phyloP scores from a whole-genome alignment of 345 rosid genomes.

The Fremontodendron californicum region DNA sequence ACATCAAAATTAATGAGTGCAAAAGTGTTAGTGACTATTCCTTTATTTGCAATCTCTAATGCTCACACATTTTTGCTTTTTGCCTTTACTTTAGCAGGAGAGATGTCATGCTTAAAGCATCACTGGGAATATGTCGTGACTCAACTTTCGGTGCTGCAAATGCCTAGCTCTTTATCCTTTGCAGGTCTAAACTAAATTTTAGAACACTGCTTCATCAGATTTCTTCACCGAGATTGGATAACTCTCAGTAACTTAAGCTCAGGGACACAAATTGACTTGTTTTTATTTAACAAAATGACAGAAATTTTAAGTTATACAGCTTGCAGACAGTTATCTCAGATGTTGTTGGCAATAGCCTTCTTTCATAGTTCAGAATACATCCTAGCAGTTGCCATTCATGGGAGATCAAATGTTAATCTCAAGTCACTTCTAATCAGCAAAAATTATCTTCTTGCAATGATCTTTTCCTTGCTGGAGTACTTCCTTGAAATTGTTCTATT shows the following conservation, averaged over 20 bases:
- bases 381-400: constrained; percentile 48
- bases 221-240: not conserved
- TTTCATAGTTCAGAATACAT: constrained; percentile 62
- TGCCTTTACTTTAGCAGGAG: not conserved
- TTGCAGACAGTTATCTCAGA: constrained; percentile 49
- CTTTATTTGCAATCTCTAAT: not conserved
- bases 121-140: constrained; percentile 14
- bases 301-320: constrained; percentile 44
- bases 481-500: constrained; percentile 36
- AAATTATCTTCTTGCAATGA: constrained; percentile 52
- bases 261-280: not conserved
- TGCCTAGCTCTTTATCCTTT: constrained; percentile 20
- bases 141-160: constrained; percentile 16
- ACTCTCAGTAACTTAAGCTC: not conserved
- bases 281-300: constrained; percentile 35
- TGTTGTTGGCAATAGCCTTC: constrained; percentile 47
- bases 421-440: constrained; percentile 59
- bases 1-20: not conserved
- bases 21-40: not conserved
- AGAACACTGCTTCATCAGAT: constrained; percentile 8
- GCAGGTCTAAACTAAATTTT: constrained; percentile 33
- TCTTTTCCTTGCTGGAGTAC: constrained; percentile 52
- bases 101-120: constrained; percentile 15
- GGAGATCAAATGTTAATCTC: constrained; percentile 46
- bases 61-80: not conserved